These are phyloP conservation scores for Cryptosporidium sp. DNA, from an alignment of 169 alveolate genomes.

Conservation along the genomic window DNA sequence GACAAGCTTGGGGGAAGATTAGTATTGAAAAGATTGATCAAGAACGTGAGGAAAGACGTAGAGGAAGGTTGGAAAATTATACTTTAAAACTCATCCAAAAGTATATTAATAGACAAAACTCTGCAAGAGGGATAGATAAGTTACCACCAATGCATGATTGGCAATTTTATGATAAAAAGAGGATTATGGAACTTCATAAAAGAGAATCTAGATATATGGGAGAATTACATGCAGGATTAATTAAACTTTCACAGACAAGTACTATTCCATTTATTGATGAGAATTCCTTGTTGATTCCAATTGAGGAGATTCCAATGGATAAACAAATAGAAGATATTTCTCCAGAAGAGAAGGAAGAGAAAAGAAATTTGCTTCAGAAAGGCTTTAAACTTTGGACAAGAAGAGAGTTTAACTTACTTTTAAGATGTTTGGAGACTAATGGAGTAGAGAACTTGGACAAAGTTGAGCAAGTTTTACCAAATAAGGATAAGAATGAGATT, in stretches of 20 bases:
- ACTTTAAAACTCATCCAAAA: conserved; percentile 76
- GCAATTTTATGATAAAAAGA: conserved; percentile 80
- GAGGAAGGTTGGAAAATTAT: conserved; percentile 78
- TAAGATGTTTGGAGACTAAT: conserved; percentile 82
- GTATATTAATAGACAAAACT: conserved; percentile 77
- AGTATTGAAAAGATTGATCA: conserved; percentile 79
- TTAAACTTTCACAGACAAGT: conserved; percentile 75
- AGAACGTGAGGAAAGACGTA: conserved; percentile 82
- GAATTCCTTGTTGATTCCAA: conserved; percentile 79
- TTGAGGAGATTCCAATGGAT: conserved; percentile 76
- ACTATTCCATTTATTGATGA: conserved; percentile 69
- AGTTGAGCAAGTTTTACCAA: conserved; percentile 14
- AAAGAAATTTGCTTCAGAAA: conserved; percentile 78
- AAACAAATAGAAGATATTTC: conserved; percentile 81
- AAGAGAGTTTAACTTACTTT: conserved; percentile 85
- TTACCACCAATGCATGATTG: conserved; percentile 83
- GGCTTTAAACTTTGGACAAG: conserved; percentile 90
- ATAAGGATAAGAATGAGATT: conserved; percentile 35
- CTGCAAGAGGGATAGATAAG: conserved; percentile 83
- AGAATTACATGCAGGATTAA: conserved; percentile 79
- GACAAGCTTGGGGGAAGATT: conserved; percentile 76
- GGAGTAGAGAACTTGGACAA: conserved; percentile 79
- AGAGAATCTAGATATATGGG: conserved; percentile 75
- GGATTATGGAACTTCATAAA: conserved; percentile 80
- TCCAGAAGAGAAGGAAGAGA: conserved; percentile 86